Evolutionary conservation across 805 yeast genomes (phyloP).

Genomic region (Kazachstania martiniae): DNA sequence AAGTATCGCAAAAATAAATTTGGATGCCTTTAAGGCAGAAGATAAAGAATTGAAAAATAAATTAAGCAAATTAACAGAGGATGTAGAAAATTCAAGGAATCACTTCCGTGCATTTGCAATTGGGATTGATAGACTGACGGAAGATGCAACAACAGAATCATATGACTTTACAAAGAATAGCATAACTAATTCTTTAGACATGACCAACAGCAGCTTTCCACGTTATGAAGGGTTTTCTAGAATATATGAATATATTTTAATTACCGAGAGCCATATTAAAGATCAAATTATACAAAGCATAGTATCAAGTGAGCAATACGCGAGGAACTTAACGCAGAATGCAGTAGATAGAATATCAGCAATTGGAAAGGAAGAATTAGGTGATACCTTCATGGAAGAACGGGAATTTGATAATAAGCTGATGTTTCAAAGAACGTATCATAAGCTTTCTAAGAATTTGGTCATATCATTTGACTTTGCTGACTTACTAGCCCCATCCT

Average conservation of each 20-base stretch:
- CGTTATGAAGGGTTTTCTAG: constrained; percentile 50
- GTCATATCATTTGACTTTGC: constrained; percentile 46
- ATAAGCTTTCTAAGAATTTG: constrained; percentile 47
- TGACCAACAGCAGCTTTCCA: constrained; percentile 28
- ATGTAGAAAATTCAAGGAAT: constrained; percentile 42
- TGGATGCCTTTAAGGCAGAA: constrained; percentile 40
- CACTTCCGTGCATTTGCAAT: constrained; percentile 48
- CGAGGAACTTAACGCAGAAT: constrained; percentile 47
- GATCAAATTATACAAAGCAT: constrained; percentile 57
- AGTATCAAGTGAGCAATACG: constrained; percentile 51
- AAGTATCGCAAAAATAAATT: constrained; percentile 51
- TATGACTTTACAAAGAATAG: constrained; percentile 50
- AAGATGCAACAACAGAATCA: constrained; percentile 42
- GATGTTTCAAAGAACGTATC: constrained; percentile 75
- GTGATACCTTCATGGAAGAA: constrained; percentile 46
- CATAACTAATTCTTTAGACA: constrained; percentile 41
- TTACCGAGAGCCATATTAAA: constrained; percentile 59
- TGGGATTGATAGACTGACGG: constrained; percentile 51
- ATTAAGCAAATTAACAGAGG: constrained; percentile 51
- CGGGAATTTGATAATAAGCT: constrained; percentile 57
- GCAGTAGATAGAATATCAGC: constrained; percentile 53
- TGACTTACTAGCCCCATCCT: constrained; percentile 76
- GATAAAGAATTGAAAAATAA: constrained; percentile 36
- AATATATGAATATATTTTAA: constrained; percentile 56
- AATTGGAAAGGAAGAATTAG: constrained; percentile 55